Evolutionary conservation across 306 rosid species (phyloP).

Genomic region (Leucaena leucocephala): DNA sequence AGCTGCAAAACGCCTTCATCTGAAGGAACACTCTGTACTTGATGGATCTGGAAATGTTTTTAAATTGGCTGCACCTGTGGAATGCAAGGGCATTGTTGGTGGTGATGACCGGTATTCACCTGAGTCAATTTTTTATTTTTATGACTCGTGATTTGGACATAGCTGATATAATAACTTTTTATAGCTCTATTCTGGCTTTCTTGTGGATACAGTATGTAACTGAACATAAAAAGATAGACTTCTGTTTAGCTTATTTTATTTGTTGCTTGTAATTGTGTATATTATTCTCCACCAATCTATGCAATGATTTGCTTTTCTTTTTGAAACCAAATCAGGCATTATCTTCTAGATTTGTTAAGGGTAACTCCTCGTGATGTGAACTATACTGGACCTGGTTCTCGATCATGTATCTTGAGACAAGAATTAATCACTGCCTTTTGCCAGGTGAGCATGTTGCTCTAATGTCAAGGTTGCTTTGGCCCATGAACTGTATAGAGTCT

Average conservation of each 20-base stretch:
- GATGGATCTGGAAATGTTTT: conserved; percentile 91
- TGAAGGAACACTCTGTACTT: conserved; percentile 84
- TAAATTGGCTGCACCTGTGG: conserved; percentile 98
- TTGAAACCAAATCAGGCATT: conserved; percentile 61
- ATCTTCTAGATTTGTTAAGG: conserved; percentile 97
- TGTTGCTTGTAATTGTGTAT: background rate
- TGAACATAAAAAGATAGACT: too few species aligned
- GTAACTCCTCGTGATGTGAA: conserved; percentile 98
- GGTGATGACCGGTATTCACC: conserved; percentile 88
- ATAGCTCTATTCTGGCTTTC: too few species aligned
- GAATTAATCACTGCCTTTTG: conserved; percentile 85
- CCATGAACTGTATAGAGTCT: conserved; percentile 28
- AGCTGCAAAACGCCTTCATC: conserved; percentile 91
- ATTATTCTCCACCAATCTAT: background rate
- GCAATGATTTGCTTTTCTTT: conserved; percentile 34
- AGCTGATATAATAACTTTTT: too few species aligned
- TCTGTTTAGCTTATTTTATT: too few species aligned
- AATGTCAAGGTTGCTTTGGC: conserved; percentile 4
- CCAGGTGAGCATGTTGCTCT: conserved; percentile 55
- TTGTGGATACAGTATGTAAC: too few species aligned
- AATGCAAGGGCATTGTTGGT: conserved; percentile 98
- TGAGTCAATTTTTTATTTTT: too few species aligned
- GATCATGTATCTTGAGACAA: conserved; percentile 86
- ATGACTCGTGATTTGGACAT: too few species aligned
- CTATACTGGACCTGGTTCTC: conserved; percentile 81